Base-by-base conservation (phyloP, 2,329 filamentous ascomycete genomes). In the Neofusicoccum cordaticola region DNA sequence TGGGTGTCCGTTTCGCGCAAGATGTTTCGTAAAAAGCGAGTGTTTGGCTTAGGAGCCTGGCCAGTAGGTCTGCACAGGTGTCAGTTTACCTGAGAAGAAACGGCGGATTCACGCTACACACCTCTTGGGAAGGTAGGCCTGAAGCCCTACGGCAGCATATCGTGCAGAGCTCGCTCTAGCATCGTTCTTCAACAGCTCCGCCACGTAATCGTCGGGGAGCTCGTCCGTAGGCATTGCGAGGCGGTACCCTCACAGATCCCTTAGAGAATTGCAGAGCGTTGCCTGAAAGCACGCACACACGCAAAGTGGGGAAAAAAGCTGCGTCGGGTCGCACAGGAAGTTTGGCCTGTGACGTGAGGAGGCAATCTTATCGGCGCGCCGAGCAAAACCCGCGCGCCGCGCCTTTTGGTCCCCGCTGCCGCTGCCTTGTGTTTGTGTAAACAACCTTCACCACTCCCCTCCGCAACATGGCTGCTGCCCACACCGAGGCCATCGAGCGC, bases 1-100 rank as follows among this genome's bases (percentile, higher is more conserved):
- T 99, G 94, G 62, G 79, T 90, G 71, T 96, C 90, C 8, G 92
- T 96, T 69, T 95, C 90, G 68, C 89, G 90, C 67, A 99, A 92
- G 64, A 98, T 91, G 71, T 95, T 90, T 65, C 88, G 88, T 47
- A 99, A 80, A 74, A 98, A 98, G 39, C 90, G 86, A 0, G 91
- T 97, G 72, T 99, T 98, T 2, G 94, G 93, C 74, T 94, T 97
- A 0, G 91, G 92, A 68, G 84, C 86, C 61, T 88, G 86, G 69
- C 85, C 85, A 51, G 85, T 78, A 65, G 88, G 86, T 72, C 86
- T 92, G 77, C 13, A 22, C 3, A 2, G 15, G 19, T 27, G 62
- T 52, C 34, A 35, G 27, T 13, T 47, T 8, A 34, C 12, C n/a
- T 12, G n/a, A 11, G 6, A 35, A 37, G 2, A 17, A 1, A 11